These are phyloP conservation scores for Leishmania tarentolae DNA, from an alignment of 208 protist genomes.

Conservation along the genomic window DNA sequence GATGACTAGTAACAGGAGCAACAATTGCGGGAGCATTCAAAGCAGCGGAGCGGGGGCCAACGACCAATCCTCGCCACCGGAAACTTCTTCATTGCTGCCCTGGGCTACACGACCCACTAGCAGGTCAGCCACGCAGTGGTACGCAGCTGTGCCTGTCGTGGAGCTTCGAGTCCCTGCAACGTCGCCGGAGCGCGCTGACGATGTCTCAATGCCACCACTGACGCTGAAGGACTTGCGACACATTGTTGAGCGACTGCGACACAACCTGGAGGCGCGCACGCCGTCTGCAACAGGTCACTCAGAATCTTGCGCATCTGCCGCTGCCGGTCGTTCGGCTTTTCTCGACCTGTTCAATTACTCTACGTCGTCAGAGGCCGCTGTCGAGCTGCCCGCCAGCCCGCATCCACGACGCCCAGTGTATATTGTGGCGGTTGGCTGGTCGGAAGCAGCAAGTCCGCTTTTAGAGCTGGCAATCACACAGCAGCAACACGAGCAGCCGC, in stretches of 20 bases:
- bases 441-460: slow-evolving; percentile 40
- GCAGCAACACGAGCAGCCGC: no score
- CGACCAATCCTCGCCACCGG: not conserved
- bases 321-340: not conserved
- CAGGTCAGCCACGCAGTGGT: slow-evolving; percentile 1
- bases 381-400: not conserved
- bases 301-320: not conserved
- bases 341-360: not conserved
- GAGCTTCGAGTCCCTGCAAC: slow-evolving; percentile 12
- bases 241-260: slow-evolving; percentile 14
- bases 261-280: not conserved
- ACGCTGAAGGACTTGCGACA: slow-evolving; percentile 17
- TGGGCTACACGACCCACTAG: not conserved
- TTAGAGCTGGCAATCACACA: slow-evolving; percentile 44
- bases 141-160: slow-evolving; percentile 22
- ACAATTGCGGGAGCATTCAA: not conserved
- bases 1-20: not conserved
- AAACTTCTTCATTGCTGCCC: not conserved
- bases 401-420: slow-evolving; percentile 6
- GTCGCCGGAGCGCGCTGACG: not conserved
- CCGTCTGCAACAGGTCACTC: not conserved
- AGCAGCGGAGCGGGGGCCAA: not conserved
- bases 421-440: slow-evolving; percentile 48
- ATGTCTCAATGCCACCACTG: slow-evolving; percentile 21
- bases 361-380: not conserved